A percentile compares a stretch with the other conserved stretches of the same genome.
Evolutionary conservation across 371 early-diverging fungal species (phyloP).

Genomic region (Zopfochytrium polystomum): DNA sequence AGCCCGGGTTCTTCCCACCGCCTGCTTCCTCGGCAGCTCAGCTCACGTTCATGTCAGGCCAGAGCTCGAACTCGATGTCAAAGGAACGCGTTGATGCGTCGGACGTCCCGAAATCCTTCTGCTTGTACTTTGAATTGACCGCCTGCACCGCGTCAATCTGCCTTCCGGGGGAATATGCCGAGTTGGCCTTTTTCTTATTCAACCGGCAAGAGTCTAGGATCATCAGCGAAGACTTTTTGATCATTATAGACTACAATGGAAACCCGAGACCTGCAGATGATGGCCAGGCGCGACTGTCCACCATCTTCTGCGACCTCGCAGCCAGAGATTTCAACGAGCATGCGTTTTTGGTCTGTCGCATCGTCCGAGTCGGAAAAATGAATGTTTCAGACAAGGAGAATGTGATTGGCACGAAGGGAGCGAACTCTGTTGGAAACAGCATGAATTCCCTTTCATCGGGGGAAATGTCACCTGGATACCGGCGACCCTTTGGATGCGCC

Average conservation of each 20-base stretch:
- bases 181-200: slow-evolving; percentile 67
- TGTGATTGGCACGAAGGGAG: too few relatives aligned
- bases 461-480: too few relatives aligned
- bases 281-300: slow-evolving; percentile 15
- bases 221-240: slow-evolving; percentile 63
- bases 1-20: too few relatives aligned
- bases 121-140: slow-evolving; percentile 59
- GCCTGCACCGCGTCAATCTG: slow-evolving; percentile 66
- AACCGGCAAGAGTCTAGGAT: slow-evolving; percentile 47
- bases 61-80: too few relatives aligned
- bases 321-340: not conserved
- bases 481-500: too few relatives aligned
- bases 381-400: slow-evolving; percentile 52
- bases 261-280: slow-evolving; percentile 53
- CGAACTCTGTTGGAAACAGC: too few relatives aligned
- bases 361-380: slow-evolving; percentile 64
- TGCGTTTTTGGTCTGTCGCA: slow-evolving; percentile 60
- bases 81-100: too few relatives aligned
- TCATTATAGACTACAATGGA: slow-evolving; percentile 55
- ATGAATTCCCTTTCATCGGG: too few relatives aligned
- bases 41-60: too few relatives aligned
- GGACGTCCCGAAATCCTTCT: too few relatives aligned
- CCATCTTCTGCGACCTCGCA: slow-evolving; percentile 22
- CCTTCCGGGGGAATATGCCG: slow-evolving; percentile 52
- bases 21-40: too few relatives aligned